phyloP scores from a whole-genome alignment of 495 filamentous ascomycete genomes.

The Xylaria sp. region DNA sequence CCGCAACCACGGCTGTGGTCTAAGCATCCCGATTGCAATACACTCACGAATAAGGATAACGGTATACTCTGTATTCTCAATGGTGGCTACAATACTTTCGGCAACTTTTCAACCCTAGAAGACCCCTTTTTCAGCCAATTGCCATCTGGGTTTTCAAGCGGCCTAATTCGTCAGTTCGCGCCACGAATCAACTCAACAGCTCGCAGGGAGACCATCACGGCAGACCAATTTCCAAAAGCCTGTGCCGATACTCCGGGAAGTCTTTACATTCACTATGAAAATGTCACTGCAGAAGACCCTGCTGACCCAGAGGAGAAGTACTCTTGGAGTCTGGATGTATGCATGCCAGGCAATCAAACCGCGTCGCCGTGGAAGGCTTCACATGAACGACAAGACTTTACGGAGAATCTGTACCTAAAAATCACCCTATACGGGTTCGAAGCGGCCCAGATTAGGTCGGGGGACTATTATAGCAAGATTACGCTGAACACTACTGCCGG shows the following conservation, averaged over 20 bases:
- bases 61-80: not conserved
- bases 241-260: not conserved
- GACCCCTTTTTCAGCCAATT: not conserved
- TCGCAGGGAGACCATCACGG: slow-evolving; percentile 3
- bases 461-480: slow-evolving; percentile 6
- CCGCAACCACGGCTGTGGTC: slow-evolving; percentile 1
- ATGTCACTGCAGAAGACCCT: not conserved
- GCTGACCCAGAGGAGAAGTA: not conserved
- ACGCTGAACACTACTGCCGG: not conserved
- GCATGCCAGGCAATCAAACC: slow-evolving; percentile 3
- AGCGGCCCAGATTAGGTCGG: not conserved
- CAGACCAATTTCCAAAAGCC: not conserved
- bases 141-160: not conserved
- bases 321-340: slow-evolving; percentile 2
- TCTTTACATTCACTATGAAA: slow-evolving; percentile 1
- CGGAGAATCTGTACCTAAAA: not conserved
- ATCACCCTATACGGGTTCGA: not conserved
- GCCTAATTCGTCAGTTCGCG: not conserved
- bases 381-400: not conserved
- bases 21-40: not conserved
- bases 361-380: not conserved
- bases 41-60: not conserved
- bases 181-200: slow-evolving; percentile 3
- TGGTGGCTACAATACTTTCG: slow-evolving; percentile 1
- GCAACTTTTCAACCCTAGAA: slow-evolving; percentile 1